Percentiles rank a stretch among this genome's conserved stretches.
These are phyloP conservation scores for Rhynchosporium agropyri DNA, from an alignment of 2,329 filamentous ascomycete species.

Conservation along the genomic window DNA sequence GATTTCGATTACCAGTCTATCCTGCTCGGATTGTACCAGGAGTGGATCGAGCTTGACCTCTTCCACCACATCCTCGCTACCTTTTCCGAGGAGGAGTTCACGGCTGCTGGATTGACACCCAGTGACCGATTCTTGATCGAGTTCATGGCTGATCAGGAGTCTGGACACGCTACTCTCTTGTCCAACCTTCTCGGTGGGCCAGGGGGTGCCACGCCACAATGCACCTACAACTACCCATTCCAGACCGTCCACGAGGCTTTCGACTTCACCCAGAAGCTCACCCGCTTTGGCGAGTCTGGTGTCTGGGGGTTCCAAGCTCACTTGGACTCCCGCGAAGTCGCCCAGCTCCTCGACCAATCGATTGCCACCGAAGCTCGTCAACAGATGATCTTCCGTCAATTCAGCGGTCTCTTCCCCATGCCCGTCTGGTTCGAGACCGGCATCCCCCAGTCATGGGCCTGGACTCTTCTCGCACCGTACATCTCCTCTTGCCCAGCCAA, in stretches of 20 bases:
- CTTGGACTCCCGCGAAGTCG: constrained; percentile 74
- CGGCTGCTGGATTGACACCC: constrained; percentile 65
- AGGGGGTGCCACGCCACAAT: constrained; percentile 67
- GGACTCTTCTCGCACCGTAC: constrained; percentile 80
- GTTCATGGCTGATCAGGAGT: constrained; percentile 78
- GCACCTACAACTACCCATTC: constrained; percentile 79
- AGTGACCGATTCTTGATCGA: constrained; percentile 72
- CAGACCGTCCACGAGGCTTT: constrained; percentile 74
- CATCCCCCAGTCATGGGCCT: constrained; percentile 82
- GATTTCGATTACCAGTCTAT: constrained; percentile 81
- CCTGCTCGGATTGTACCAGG: constrained; percentile 75
- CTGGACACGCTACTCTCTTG: constrained; percentile 75
- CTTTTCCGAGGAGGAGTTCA: constrained; percentile 71
- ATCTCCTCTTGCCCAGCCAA: constrained; percentile 75
- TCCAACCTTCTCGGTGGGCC: constrained; percentile 73
- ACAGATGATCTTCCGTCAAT: constrained; percentile 83
- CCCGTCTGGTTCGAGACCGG: constrained; percentile 80
- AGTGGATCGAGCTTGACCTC: constrained; percentile 83
- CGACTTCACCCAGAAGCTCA: constrained; percentile 86
- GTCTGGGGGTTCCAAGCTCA: constrained; percentile 82
- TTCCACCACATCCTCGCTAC: constrained; percentile 75
- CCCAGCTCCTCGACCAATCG: constrained; percentile 71
- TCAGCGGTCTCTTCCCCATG: constrained; percentile 78
- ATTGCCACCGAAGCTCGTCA: constrained; percentile 81
- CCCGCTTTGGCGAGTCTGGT: constrained; percentile 76